Base-by-base conservation (phyloP, 495 filamentous ascomycete species). In the Penicillium egyptiacum region DNA sequence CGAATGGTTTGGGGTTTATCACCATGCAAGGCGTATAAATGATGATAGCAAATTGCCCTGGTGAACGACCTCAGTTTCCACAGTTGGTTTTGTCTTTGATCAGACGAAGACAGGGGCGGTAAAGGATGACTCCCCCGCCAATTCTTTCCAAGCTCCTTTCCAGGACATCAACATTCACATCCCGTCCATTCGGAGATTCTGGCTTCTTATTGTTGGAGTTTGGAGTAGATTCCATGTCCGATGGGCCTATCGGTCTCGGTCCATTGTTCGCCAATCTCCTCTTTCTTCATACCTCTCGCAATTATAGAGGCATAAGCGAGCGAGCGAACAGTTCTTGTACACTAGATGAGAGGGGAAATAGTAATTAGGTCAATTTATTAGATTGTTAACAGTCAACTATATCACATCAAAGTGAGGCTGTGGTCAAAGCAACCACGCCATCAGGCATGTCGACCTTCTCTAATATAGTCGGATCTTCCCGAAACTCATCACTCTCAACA, bases 381-480 rank as follows among this genome's bases (percentile, higher is more conserved):
- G 9, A 26, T 26, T 16, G 25, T 10, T n/a, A 7, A 28, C 7
- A 28, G 23, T 4, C 44, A 46, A 46, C 12, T 14, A 28, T 3
- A 8, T 8, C 26, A 28, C 22, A 49, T 33, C 17, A 49, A 22
- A 49, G 28, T 17, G 28, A 33, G 26, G 46, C 46, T 19, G 46
- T 49, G 19, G 28, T 49, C 17, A 49, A 33, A 31, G 17, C 39
- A 41, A 56, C 31, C 5, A 63, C 63, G 26, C 39, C 53, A 4
- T 58, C 60, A 5, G 63, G 63, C 28, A 63, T 46, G 40, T 63
- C 54, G 4, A 66, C 48, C 6, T 19, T n/a, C 31, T 60, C 60
- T 41, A 66, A 51, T 12, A 63, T 56, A 23, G 56, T 44, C 22
- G 63, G 60, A 45, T 66, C 57, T 16, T 58, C 33, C 9, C 45